These are phyloP conservation scores for Colletotrichum godetiae DNA, from an alignment of 2,329 filamentous ascomycete genomes.

Conservation along the genomic window DNA sequence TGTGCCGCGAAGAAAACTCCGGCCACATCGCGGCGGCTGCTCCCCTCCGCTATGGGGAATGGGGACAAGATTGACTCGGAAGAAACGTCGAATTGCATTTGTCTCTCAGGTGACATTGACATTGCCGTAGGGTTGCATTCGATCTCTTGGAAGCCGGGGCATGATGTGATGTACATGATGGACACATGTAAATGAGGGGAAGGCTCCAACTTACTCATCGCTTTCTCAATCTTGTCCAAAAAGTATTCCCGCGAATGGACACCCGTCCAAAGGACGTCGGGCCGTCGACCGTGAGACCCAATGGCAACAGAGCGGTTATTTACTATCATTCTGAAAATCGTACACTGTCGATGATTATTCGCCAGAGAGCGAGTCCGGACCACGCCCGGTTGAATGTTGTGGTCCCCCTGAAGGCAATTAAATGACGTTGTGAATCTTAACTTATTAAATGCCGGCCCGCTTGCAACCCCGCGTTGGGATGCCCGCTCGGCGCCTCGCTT, in stretches of 20 bases:
- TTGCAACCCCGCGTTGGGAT: constrained; percentile 26
- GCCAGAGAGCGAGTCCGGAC: neutral
- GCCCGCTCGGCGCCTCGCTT: neutral
- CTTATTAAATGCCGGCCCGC: constrained; percentile 10
- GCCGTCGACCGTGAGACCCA: constrained; percentile 1
- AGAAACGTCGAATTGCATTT: neutral
- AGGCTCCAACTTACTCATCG: neutral
- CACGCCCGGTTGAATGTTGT: neutral
- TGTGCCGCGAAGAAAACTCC: neutral
- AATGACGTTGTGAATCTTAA: constrained; percentile 22
- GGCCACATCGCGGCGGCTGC: neutral
- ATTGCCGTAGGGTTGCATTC: constrained; percentile 19
- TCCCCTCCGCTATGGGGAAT: constrained; percentile 16
- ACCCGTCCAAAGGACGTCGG: neutral
- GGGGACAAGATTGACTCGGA: constrained; percentile 4
- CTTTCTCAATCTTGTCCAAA: neutral
- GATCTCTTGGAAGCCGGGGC: constrained; percentile 27
- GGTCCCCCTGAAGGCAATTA: neutral
- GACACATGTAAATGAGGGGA: constrained; percentile 8
- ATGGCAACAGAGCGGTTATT: neutral
- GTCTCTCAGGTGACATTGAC: constrained; percentile 16
- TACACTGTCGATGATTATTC: neutral
- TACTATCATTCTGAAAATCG: neutral
- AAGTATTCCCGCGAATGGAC: neutral
- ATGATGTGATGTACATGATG: neutral